These are phyloP conservation scores for Ogataea paraovalis DNA, from an alignment of 805 yeast genomes.

Conservation along the genomic window DNA sequence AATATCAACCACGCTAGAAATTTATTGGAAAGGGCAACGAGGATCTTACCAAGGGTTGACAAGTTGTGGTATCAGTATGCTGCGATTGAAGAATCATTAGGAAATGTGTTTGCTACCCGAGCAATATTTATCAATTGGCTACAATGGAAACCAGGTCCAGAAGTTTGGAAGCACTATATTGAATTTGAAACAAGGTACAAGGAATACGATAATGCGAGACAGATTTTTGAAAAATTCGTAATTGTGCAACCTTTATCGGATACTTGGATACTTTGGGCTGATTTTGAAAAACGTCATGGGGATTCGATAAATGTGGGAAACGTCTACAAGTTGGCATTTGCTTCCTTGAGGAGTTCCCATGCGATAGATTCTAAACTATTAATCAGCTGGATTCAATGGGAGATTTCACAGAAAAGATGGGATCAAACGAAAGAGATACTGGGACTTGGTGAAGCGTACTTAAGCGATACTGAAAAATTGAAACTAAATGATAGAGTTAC, in stretches of 20 bases:
- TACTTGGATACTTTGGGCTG: conserved; percentile 75
- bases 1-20: conserved; percentile 89
- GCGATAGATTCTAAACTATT: conserved; percentile 38
- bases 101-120: conserved; percentile 58
- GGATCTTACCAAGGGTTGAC: conserved; percentile 70
- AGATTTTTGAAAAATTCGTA: conserved; percentile 54
- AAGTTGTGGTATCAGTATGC: conserved; percentile 85
- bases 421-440: conserved; percentile 63
- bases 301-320: conserved; percentile 45
- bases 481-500: conserved; percentile 42
- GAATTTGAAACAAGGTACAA: conserved; percentile 66
- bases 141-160: conserved; percentile 60
- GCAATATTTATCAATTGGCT: conserved; percentile 76
- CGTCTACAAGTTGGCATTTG: conserved; percentile 65
- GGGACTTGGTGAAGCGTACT: conserved; percentile 43
- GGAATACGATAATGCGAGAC: conserved; percentile 50
- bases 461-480: conserved; percentile 30
- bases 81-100: conserved; percentile 75
- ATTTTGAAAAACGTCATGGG: conserved; percentile 60
- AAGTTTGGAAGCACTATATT: conserved; percentile 74
- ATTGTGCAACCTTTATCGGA: conserved; percentile 46
- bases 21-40: conserved; percentile 71
- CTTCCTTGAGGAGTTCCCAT: conserved; percentile 36
- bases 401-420: conserved; percentile 51
- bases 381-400: conserved; percentile 68